Evolutionary conservation across 2,329 filamentous ascomycete species (phyloP).

Genomic region (Fusarium verrucosum): DNA sequence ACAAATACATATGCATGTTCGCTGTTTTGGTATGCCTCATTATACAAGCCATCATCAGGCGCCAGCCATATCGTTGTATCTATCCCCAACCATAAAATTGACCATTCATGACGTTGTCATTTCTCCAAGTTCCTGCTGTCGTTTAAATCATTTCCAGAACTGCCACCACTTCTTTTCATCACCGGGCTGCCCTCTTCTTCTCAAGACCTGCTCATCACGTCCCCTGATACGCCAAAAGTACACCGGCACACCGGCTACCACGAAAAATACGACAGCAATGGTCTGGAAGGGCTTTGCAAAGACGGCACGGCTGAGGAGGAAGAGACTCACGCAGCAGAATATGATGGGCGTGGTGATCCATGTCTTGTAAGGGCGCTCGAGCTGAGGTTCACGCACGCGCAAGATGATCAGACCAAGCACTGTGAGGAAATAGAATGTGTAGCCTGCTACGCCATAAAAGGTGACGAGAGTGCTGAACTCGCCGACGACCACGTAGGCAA

Average conservation of each 20-base stretch:
- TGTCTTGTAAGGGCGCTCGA: conserved; percentile 91
- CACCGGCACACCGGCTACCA: conserved; percentile 82
- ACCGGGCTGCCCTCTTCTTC: conserved; percentile 47
- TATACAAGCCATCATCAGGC: conserved; percentile 11
- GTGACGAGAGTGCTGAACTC: conserved; percentile 93
- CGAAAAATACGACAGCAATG: conserved; percentile 84
- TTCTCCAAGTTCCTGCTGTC: neutral
- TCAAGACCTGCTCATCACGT: conserved; percentile 62
- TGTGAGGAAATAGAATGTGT: conserved; percentile 96
- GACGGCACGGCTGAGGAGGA: conserved; percentile 86
- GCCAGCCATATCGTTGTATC: neutral
- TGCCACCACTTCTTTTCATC: conserved; percentile 61
- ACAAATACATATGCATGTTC: conserved; percentile 16
- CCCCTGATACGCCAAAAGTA: conserved; percentile 87
- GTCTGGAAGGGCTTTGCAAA: conserved; percentile 94
- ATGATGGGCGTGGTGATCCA: conserved; percentile 98
- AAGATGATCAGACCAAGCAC: conserved; percentile 93
- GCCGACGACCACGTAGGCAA: conserved; percentile 82
- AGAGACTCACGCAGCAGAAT: conserved; percentile 97
- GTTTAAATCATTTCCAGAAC: conserved; percentile 62
- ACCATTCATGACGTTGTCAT: conserved; percentile 1
- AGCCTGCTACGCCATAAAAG: conserved; percentile 97
- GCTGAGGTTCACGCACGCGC: conserved; percentile 82
- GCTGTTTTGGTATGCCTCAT: conserved; percentile 20
- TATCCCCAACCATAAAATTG: conserved; percentile 1